phyloP scores from a whole-genome alignment of 2,329 filamentous ascomycete species.

The Fusarium staphyleae region DNA sequence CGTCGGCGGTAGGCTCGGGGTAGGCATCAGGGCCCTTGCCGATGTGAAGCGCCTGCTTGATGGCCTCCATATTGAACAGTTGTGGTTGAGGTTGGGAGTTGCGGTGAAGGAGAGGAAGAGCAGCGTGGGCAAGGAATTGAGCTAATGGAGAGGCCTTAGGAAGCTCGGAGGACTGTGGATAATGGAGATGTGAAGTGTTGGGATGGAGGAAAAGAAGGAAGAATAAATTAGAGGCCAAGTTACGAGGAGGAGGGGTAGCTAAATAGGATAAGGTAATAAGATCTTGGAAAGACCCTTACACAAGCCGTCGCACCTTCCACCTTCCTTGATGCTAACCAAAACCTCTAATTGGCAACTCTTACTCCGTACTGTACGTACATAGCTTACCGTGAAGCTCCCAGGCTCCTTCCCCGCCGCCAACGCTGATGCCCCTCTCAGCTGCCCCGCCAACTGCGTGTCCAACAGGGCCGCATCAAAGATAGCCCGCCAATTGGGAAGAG shows the following conservation, averaged over 20 bases:
- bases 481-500: slow-evolving; percentile 20
- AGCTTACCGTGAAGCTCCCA: slow-evolving; percentile 37
- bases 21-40: slow-evolving; percentile 44
- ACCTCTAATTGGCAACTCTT: slow-evolving; percentile 9
- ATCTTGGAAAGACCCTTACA: slow-evolving; percentile 33
- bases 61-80: slow-evolving; percentile 50
- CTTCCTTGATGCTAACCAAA: slow-evolving; percentile 22
- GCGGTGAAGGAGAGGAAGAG: slow-evolving; percentile 20
- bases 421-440: slow-evolving; percentile 40
- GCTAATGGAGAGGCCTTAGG: slow-evolving; percentile 4
- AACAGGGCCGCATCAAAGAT: slow-evolving; percentile 17
- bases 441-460: slow-evolving; percentile 37
- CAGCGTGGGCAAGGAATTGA: slow-evolving; percentile 2
- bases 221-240: slow-evolving; percentile 10
- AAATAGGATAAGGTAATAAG: slow-evolving; percentile 32
- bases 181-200: slow-evolving; percentile 14
- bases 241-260: slow-evolving; percentile 22
- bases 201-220: slow-evolving; percentile 22
- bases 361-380: slow-evolving; percentile 8
- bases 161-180: slow-evolving; percentile 6
- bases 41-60: slow-evolving; percentile 53
- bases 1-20: slow-evolving; percentile 66
- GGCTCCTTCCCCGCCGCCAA: slow-evolving; percentile 36
- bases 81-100: slow-evolving; percentile 18
- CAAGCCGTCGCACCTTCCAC: slow-evolving; percentile 5